Evolutionary conservation across 495 filamentous ascomycete genomes (phyloP).

Genomic region (Neurospora sp.): DNA sequence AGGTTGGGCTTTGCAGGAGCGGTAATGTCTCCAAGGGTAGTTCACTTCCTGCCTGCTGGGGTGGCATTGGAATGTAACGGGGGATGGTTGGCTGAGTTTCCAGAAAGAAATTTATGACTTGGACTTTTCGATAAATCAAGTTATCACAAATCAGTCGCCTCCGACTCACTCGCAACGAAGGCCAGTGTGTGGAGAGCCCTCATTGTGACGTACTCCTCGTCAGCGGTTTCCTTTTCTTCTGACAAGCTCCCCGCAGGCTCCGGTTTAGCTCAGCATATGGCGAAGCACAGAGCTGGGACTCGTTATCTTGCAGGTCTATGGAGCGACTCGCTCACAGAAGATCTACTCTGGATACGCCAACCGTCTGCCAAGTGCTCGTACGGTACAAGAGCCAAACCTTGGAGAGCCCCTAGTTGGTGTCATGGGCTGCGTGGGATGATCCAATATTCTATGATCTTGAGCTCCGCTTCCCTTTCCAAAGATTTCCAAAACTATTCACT

Average conservation of each 20-base stretch:
- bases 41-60: background rate
- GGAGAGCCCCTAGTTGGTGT: background rate
- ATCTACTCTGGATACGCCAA: background rate
- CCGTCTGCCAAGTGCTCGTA: too few relatives aligned
- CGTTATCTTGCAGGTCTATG: background rate
- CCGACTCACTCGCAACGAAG: background rate
- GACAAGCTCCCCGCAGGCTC: background rate
- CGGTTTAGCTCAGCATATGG: background rate
- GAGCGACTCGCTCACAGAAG: background rate
- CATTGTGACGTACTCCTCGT: background rate
- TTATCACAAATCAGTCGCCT: background rate
- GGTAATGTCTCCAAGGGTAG: background rate
- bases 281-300: background rate
- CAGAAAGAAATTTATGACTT: fast-evolving
- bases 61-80: background rate
- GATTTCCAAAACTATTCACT: background rate
- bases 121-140: background rate
- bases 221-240: background rate
- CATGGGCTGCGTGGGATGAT: background rate
- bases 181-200: background rate
- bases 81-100: background rate
- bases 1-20: background rate
- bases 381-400: background rate
- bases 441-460: too few relatives aligned
- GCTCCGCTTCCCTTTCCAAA: too few relatives aligned